A percentile compares a stretch with the other conserved stretches of the same genome.
Conservation (phyloP, 73 alveolate genomes). For the Tetrahymena borealis region DNA sequence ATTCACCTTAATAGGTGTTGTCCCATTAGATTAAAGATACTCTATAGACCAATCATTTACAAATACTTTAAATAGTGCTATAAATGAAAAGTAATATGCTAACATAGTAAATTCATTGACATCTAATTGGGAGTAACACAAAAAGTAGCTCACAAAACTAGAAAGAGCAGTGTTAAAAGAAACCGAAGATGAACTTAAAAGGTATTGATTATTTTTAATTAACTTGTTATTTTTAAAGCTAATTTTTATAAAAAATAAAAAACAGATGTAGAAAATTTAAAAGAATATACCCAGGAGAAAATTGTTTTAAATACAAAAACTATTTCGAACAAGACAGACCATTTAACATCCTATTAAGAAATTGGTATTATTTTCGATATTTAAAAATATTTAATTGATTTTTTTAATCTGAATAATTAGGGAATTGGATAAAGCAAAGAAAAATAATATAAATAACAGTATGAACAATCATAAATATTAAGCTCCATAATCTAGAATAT, state of each 20-base stretch:
- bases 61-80: neutral
- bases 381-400: neutral
- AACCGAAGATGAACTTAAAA: constrained; percentile 49
- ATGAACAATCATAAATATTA: neutral
- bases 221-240: neutral
- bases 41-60: neutral
- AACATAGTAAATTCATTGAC: neutral
- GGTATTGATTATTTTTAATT: neutral
- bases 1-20: constrained; percentile 74
- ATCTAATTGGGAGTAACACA: neutral
- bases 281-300: constrained; percentile 61
- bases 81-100: neutral
- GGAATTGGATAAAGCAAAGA: neutral
- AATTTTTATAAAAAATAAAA: neutral
- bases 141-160: constrained; percentile 16
- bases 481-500: neutral
- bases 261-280: constrained; percentile 56
- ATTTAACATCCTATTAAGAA: constrained; percentile 37
- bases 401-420: neutral
- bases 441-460: neutral
- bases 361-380: constrained; percentile 7
- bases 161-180: constrained; percentile 42
- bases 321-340: constrained; percentile 76
- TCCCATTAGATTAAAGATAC: constrained; percentile 53
- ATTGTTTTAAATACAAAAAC: constrained; percentile 50